These are phyloP conservation scores for Citrus reticulata DNA, from an alignment of 345 rosid species.

Conservation along the genomic window DNA sequence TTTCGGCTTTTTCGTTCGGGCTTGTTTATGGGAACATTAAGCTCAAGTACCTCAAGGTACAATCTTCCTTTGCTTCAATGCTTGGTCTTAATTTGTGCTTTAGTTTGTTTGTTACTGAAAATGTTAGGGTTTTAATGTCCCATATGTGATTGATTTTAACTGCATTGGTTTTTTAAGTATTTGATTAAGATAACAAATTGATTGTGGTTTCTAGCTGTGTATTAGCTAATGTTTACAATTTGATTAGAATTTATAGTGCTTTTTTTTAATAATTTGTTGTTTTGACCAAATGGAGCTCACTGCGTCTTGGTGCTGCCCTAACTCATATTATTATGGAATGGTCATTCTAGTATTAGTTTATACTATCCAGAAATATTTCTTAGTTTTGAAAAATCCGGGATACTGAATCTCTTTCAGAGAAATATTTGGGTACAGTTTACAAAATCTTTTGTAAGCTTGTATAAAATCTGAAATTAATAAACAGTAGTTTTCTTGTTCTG, in stretches of 20 bases:
- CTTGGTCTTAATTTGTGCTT: background rate
- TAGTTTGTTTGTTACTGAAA: background rate
- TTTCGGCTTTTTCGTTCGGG: constrained; percentile 71
- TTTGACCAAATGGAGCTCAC: background rate
- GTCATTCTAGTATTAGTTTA: background rate
- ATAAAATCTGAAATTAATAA: background rate
- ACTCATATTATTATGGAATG: background rate
- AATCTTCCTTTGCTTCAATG: background rate
- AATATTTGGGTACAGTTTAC: background rate
- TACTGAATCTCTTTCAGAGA: background rate
- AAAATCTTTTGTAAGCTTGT: background rate
- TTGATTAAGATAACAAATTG: background rate
- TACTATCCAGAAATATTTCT: background rate
- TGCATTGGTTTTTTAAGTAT: background rate
- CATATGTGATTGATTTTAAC: background rate
- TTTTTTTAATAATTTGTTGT: background rate
- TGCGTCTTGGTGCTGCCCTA: background rate
- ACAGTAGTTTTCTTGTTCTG: background rate
- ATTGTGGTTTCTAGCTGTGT: background rate
- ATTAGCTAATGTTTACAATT: background rate
- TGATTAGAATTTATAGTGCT: background rate
- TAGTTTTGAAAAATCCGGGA: background rate
- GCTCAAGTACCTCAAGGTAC: constrained; percentile 83
- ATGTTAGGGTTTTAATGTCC: background rate
- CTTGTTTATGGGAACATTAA: constrained; percentile 73